Base-by-base conservation (phyloP, 164 flowering plant genomes). In the Aristolochia fimbriata region DNA sequence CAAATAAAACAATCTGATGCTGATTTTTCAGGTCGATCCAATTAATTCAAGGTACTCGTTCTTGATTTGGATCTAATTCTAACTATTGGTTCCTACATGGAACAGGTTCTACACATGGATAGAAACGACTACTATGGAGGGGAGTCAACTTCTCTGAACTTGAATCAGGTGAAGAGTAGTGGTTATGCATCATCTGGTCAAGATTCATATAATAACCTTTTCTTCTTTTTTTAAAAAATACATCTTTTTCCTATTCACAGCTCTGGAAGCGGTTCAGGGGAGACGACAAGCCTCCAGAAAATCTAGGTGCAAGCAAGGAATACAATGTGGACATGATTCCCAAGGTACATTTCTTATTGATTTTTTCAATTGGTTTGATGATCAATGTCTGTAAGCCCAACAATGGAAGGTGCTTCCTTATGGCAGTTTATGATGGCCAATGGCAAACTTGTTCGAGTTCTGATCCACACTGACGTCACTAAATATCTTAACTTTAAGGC, bases 291-390 rank as follows among this genome's bases (percentile, higher is more conserved):
- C 83, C 89, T 47, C 87, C 87, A 45, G 97, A 82, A 63, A 48
- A 51, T 1, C 68, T 90, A 65, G 97, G 99, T 37, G 58, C 83
- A 21, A 86, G 92, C 80, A 83, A 62, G 69, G 99, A 93, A 53
- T 93, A 79, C 77, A 93, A 93, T 75, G 95, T 90, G 51, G 99
- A 90, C 70, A 93, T 88, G 96, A 80, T 90, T 25, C 96, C 97
- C 0, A 93, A 90, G 95, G 97, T 88, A 75, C 30, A 12, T 22
- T 22, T 10, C 6, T 23, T 52, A 0, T 16, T 8, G 15, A 6
- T 52, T 0, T 37, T 37, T 37, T 37, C 43, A 37, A 3, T 5
- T 37, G 15, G 37, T 6, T 22, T 19, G 56, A 53, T 12, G 15
- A 19, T 53, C 24, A 53, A 2, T 53, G 25, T 53, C 22, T 19